Conservation (phyloP, 306 rosid genomes). For the Luffa acutangula region DNA sequence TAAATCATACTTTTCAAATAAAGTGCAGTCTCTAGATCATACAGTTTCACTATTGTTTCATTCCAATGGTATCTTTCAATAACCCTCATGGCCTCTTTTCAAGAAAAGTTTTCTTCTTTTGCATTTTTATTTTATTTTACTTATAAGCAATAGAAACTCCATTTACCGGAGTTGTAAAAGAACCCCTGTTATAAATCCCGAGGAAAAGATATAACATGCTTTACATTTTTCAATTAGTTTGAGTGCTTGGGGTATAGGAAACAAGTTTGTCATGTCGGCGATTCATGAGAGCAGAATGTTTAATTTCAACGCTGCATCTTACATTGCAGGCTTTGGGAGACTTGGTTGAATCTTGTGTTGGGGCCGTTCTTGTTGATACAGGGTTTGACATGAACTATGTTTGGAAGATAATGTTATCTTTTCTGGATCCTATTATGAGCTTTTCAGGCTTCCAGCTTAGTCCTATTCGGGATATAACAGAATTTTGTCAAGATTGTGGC, state of each 20-base stretch:
- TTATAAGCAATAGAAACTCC: not conserved
- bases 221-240: not conserved
- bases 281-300: not conserved
- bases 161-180: not conserved
- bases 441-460: conserved; percentile 62
- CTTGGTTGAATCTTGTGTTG: conserved; percentile 80
- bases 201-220: not conserved
- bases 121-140: not conserved
- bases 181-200: not conserved
- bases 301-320: not conserved
- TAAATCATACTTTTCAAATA: not conserved
- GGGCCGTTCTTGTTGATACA: conserved; percentile 86
- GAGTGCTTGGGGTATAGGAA: not conserved
- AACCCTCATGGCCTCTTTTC: not conserved
- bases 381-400: conserved; percentile 60
- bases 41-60: not conserved
- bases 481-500: conserved; percentile 56
- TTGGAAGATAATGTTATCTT: conserved; percentile 67
- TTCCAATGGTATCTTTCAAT: not conserved
- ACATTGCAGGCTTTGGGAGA: conserved; percentile 67
- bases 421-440: conserved; percentile 64
- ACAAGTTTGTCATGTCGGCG: not conserved
- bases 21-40: not conserved
- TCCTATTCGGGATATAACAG: conserved; percentile 70
- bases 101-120: not conserved